Percentiles rank a stretch among this genome's conserved stretches.
These are phyloP conservation scores for Dactylellina drechsleri DNA, from an alignment of 2,329 filamentous ascomycete genomes.

Conservation along the genomic window DNA sequence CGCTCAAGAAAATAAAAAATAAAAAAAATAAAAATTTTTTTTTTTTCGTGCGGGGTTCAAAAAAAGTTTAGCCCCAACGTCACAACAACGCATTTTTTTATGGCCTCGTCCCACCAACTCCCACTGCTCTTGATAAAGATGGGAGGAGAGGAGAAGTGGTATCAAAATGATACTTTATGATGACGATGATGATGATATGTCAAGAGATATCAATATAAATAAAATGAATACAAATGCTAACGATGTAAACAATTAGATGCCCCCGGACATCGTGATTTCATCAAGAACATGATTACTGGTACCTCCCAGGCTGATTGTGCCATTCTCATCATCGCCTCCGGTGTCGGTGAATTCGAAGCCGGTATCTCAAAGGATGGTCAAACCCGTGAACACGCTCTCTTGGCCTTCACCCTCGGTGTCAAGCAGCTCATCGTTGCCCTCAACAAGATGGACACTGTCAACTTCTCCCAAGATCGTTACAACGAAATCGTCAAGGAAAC, in stretches of 20 bases:
- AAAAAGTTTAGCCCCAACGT: constrained; percentile 33
- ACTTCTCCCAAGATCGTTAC: constrained; percentile 97
- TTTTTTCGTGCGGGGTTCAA: constrained; percentile 38
- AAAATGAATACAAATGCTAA: constrained; percentile 15
- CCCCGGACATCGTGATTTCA: constrained; percentile 99
- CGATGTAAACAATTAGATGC: constrained; percentile 71
- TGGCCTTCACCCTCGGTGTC: constrained; percentile 99
- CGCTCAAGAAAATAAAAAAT: constrained; percentile 12
- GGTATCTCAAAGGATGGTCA: constrained; percentile 99
- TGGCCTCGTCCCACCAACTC: constrained; percentile 3
- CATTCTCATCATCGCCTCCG: constrained; percentile 99
- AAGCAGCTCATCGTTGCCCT: constrained; percentile 99
- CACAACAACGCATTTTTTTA: constrained; percentile 41
- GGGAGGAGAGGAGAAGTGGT: no score
- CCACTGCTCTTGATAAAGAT: background rate
- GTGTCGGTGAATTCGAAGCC: constrained; percentile 99
- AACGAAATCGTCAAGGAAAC: constrained; percentile 99
- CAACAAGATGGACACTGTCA: constrained; percentile 99
- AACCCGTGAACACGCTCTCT: constrained; percentile 99
- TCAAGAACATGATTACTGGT: constrained; percentile 99
- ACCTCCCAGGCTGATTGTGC: constrained; percentile 99
- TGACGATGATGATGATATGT: no score
- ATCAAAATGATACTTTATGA: no score
- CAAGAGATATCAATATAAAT: no score
- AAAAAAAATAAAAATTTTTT: constrained; percentile 9